Percentiles rank a stretch among this genome's conserved stretches.
phyloP scores from a whole-genome alignment of 495 filamentous ascomycete genomes.

The Neurospora sp. region DNA sequence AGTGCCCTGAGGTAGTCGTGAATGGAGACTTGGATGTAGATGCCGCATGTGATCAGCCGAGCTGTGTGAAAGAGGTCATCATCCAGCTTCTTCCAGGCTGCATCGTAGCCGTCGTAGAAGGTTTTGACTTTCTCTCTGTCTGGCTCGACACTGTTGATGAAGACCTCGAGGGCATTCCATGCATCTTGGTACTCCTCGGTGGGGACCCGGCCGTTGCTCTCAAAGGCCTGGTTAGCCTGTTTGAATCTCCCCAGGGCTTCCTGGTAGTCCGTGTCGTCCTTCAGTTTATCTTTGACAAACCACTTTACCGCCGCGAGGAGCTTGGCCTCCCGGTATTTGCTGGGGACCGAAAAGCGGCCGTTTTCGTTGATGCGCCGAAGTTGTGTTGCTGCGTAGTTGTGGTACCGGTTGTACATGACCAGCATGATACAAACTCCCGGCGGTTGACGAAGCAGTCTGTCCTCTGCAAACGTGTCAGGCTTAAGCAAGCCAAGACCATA shows the following conservation, averaged over 20 bases:
- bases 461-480: constrained; percentile 64
- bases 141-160: neutral
- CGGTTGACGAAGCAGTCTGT: constrained; percentile 61
- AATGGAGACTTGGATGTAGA: constrained; percentile 71
- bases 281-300: neutral
- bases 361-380: constrained; percentile 64
- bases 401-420: constrained; percentile 62
- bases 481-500: constrained; percentile 57
- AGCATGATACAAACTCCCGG: constrained; percentile 64
- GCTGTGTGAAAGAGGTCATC: constrained; percentile 75
- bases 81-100: constrained; percentile 47
- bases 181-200: neutral
- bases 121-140: neutral
- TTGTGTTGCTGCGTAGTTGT: constrained; percentile 59
- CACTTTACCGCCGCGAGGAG: constrained; percentile 32
- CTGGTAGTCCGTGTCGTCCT: neutral
- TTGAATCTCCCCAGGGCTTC: neutral
- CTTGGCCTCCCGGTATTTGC: constrained; percentile 38
- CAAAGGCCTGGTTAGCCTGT: neutral
- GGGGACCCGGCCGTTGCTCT: neutral
- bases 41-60: constrained; percentile 64
- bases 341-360: constrained; percentile 51
- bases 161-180: neutral
- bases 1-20: constrained; percentile 76
- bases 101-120: constrained; percentile 2